Conservation (phyloP, 179 eudicot genomes). For the Corrigiola litoralis region DNA sequence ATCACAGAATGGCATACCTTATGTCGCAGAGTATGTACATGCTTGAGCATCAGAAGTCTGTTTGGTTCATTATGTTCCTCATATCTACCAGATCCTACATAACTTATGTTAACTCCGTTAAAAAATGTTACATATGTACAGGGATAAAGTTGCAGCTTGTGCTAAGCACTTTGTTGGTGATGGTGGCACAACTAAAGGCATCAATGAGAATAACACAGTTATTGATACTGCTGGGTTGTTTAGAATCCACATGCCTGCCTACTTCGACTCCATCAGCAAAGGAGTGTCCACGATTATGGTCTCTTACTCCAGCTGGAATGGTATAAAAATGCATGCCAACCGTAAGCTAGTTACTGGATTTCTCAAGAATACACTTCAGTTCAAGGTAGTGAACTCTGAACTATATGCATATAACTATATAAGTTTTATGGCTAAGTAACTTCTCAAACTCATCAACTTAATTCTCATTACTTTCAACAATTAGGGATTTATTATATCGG, state of each 20-base stretch:
- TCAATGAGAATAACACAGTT: conserved; percentile 52
- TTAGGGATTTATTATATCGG: conserved; percentile 67
- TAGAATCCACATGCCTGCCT: conserved; percentile 69
- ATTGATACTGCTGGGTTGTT: conserved; percentile 38
- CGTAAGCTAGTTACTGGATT: conserved; percentile 45
- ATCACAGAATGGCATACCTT: conserved; percentile 45
- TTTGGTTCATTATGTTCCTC: neutral
- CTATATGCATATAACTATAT: too few relatives aligned
- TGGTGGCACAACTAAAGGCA: conserved; percentile 62
- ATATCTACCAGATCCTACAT: neutral
- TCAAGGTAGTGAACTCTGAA: too few relatives aligned
- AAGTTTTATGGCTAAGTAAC: too few relatives aligned
- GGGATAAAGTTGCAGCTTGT: conserved; percentile 61
- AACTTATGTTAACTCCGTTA: neutral
- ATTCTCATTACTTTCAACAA: neutral
- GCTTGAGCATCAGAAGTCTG: neutral
- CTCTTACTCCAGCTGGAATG: conserved; percentile 66
- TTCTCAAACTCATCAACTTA: too few relatives aligned
- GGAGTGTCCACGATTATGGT: conserved; percentile 69
- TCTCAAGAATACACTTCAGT: conserved; percentile 62
- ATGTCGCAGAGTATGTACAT: conserved; percentile 45
- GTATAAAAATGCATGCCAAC: conserved; percentile 73
- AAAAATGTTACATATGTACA: conserved; percentile 3
- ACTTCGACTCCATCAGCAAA: conserved; percentile 51
- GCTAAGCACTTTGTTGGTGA: conserved; percentile 78